Conservation (phyloP, 2,329 filamentous ascomycete genomes). For the Aspergillus sp. region DNA sequence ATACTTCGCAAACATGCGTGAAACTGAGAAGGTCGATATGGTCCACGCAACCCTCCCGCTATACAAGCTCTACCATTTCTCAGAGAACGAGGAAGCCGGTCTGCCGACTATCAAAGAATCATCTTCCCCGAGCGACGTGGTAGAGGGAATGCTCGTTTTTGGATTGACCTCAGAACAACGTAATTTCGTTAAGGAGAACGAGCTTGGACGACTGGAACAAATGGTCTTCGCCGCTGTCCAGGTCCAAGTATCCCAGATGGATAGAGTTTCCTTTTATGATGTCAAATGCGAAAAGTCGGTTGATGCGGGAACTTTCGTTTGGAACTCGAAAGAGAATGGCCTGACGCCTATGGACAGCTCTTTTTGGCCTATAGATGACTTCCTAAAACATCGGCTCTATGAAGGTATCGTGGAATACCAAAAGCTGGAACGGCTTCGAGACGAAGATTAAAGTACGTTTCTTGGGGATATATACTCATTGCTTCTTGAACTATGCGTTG, state of each 20-base stretch:
- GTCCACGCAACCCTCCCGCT: constrained; percentile 26
- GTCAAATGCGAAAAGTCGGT: constrained; percentile 16
- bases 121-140: constrained; percentile 12
- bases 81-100: constrained; percentile 5
- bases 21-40: constrained; percentile 26
- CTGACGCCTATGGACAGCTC: constrained; percentile 8
- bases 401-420: constrained; percentile 16
- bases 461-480: not conserved
- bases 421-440: not conserved
- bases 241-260: constrained; percentile 22
- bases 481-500: not conserved
- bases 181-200: constrained; percentile 24
- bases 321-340: constrained; percentile 16
- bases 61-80: constrained; percentile 25
- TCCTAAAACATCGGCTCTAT: constrained; percentile 19
- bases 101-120: constrained; percentile 25
- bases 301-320: constrained; percentile 28
- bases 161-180: constrained; percentile 24
- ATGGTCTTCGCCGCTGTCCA: constrained; percentile 19
- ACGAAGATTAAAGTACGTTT: not conserved
- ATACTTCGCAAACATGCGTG: constrained; percentile 22
- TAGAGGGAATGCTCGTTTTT: constrained; percentile 32
- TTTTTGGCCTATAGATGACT: constrained; percentile 19
- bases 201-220: constrained; percentile 16
- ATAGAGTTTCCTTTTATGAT: constrained; percentile 8